Evolutionary conservation across 108 stramenopile species (phyloP), one percentile per base, ranked within the genome.

Genomic region (Fragilariopsis cylindrus): DNA sequence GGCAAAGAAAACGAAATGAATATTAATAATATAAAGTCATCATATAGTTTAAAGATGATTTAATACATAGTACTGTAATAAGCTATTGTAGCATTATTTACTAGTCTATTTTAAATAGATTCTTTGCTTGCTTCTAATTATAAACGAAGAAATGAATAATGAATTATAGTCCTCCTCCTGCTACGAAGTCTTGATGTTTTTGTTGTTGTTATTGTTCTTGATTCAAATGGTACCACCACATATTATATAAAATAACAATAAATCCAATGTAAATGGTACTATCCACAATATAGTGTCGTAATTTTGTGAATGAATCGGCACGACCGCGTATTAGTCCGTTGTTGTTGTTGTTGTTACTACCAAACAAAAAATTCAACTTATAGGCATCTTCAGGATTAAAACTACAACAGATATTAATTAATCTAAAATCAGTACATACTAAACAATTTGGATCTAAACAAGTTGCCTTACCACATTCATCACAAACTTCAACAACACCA

Each of bases 391-490:
- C 62, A 42, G 58, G 58, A 18, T 12, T 11, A 39, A 60, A 60
- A 5, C 11, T 21, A 9, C 62, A 63, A 44, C 62, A 45, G 1
- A 45, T 63, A 44, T 63, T 42, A 3, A 63, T 45, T 15, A 63
- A 45, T 44, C 42, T 21, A 63, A 63, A 63, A 40, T 63, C 62
- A n/a, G 62, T 13, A 40, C 62, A 63, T n/a, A 63, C 62, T 44
- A 63, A 11, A 40, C 62, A 63, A 40, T 63, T 63, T 42, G 62
- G 62, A 45, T 63, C 62, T 12, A 63, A 44, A 44, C 62, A 63
- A 3, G 62, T 63, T n/a, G 62, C 40, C 62, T 63, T 63, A n/a
- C 62, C 62, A 44, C 62, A 63, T 44, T 63, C 62, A n/a, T 63
- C 62, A 44, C 62, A 63, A 44, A 44, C 46, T 4, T 63, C 39